phyloP scores from a whole-genome alignment of 345 rosid genomes.

The Syzygium aromaticum region DNA sequence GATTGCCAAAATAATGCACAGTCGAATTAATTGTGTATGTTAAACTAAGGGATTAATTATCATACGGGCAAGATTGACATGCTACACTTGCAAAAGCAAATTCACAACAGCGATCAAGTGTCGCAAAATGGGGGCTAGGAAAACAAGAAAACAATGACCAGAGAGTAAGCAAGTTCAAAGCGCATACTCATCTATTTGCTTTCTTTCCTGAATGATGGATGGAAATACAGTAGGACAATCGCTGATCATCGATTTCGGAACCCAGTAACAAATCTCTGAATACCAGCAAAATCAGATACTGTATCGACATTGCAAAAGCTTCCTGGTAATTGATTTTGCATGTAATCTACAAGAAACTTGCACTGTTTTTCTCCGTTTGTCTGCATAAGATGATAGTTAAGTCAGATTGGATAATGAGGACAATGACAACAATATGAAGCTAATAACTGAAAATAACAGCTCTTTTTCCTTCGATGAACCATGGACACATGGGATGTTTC shows the following conservation, averaged over 20 bases:
- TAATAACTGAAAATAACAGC: background rate
- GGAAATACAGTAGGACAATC: background rate
- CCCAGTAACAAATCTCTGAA: slow-evolving; percentile 58
- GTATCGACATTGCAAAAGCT: slow-evolving; percentile 40
- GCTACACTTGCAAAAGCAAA: background rate
- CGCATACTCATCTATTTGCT: background rate
- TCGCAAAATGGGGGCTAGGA: background rate
- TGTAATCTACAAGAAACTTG: slow-evolving; percentile 48
- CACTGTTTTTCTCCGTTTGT: slow-evolving; percentile 83
- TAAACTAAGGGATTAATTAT: background rate
- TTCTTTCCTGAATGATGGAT: background rate
- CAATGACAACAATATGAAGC: background rate
- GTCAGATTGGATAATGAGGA: background rate
- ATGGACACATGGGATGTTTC: background rate
- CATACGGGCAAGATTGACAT: background rate
- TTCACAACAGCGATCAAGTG: background rate
- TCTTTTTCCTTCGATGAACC: background rate
- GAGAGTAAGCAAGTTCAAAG: background rate
- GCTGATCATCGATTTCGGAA: slow-evolving; percentile 17
- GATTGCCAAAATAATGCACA: background rate
- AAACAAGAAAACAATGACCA: background rate
- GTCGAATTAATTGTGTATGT: background rate
- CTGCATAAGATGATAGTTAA: slow-evolving; percentile 19
- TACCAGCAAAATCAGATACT: slow-evolving; percentile 67
- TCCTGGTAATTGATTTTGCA: slow-evolving; percentile 21